Conservation (phyloP, 371 early-diverging fungal genomes). For the Parasitella parasitica region DNA sequence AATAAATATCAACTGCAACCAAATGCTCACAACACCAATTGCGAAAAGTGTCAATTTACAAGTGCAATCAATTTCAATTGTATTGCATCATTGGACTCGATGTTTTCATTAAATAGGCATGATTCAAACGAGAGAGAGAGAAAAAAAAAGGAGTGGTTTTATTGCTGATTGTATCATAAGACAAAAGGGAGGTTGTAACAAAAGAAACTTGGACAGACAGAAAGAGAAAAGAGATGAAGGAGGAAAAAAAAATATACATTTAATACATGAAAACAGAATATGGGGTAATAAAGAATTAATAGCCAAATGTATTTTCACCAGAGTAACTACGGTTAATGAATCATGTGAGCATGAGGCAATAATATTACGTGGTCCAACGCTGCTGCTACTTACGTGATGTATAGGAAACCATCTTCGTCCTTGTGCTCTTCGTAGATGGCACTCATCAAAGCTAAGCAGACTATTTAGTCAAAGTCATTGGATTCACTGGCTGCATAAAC, state of each 20-base stretch:
- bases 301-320: conserved; percentile 81
- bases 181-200: neutral
- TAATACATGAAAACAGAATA: neutral
- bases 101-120: neutral
- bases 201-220: neutral
- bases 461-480: neutral
- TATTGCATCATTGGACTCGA: neutral
- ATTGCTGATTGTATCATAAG: neutral
- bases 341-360: conserved; percentile 8
- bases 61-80: neutral
- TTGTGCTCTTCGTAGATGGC: conserved; percentile 83
- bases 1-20: neutral
- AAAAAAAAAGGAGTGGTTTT: neutral
- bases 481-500: neutral
- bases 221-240: neutral
- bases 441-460: conserved; percentile 71
- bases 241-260: neutral
- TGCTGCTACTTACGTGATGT: conserved; percentile 62
- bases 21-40: neutral
- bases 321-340: conserved; percentile 46
- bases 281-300: neutral
- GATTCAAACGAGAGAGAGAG: neutral
- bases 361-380: neutral
- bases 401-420: conserved; percentile 88
- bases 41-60: neutral